Base-by-base conservation (phyloP, 1,139 yeast genomes). In the Suhomyces kunorum region DNA sequence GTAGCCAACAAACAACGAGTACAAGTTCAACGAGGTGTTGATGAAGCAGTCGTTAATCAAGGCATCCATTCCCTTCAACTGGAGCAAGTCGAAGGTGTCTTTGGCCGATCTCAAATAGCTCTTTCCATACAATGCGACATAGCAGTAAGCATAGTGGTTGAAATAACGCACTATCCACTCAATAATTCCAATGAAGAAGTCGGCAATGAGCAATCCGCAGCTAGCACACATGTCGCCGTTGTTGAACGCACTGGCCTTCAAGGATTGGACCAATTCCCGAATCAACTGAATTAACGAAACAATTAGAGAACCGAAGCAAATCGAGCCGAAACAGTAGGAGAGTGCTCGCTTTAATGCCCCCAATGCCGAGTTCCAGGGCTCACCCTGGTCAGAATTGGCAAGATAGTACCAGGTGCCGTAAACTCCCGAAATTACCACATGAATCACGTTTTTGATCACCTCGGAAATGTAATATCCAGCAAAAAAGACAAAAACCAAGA, bases 361-460 rank as follows among this genome's bases (percentile, higher is more conserved):
- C 42, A 81, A 63, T 1, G 95, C 94, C 8, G 95, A 95, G 67
- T 78, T 78, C 51, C 64, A 76, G 25, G 96, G 96, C 68, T 83
- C 78, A 5, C 95, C 95, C 54, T 84, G 86, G 55, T 84, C 90
- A 1, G 89, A 77, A 47, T 74, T 76, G 32, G 87, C 77, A 58
- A 86, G 71, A 60, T 85, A 89, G 63, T 87, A 89, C 96, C 97
- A 89, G 5, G 94, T 79, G 15, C 97, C 97, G 58, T 78, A 90
- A 25, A 89, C 80, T 24, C 96, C 96, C 17, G 92, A 76, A 43
- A 88, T 82, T 1, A 92, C 81, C 28, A 85, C 86, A 58, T 90
- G 96, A 40, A 89, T 82, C n/a, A 87, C 77, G 54, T 86, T 88
- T 64, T 82, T 81, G 47, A 87, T 72, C 19, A 89, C 95, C 61